Conservation (phyloP, 1,139 yeast genomes). For the Geotrichum siamense region DNA sequence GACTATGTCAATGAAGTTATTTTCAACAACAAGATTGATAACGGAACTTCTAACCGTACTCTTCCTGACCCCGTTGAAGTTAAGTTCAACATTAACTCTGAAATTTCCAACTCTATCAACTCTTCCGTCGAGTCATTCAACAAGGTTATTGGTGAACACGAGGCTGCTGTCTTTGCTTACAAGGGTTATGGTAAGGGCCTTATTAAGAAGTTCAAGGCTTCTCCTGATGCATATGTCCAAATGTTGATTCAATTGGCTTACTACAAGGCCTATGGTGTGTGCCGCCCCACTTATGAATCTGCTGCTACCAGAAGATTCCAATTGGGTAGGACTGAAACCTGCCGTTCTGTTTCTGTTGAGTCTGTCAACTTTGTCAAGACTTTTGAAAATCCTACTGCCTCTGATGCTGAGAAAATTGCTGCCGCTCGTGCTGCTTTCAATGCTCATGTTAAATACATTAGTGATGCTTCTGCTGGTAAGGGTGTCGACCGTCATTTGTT, state of each 20-base stretch:
- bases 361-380: constrained; percentile 66
- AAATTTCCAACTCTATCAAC: constrained; percentile 46
- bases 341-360: constrained; percentile 78
- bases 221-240: constrained; percentile 77
- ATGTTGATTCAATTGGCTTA: constrained; percentile 75
- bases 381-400: constrained; percentile 56
- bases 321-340: constrained; percentile 94
- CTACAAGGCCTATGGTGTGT: constrained; percentile 72
- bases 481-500: constrained; percentile 94
- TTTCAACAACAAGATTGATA: constrained; percentile 40
- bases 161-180: constrained; percentile 39
- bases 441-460: constrained; percentile 68
- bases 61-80: constrained; percentile 37
- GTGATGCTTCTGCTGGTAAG: constrained; percentile 73
- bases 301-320: constrained; percentile 89
- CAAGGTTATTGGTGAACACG: constrained; percentile 39
- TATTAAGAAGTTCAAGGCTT: constrained; percentile 66
- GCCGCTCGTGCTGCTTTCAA: constrained; percentile 68
- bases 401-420: constrained; percentile 52
- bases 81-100: constrained; percentile 41
- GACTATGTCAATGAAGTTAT: constrained; percentile 62
- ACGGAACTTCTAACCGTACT: constrained; percentile 24
- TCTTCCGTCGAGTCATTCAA: constrained; percentile 52
- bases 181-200: constrained; percentile 49
- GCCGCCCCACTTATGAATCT: constrained; percentile 90